A percentile compares a stretch with the other conserved stretches of the same genome.
phyloP scores from a whole-genome alignment of 2,329 filamentous ascomycete species.

The Apiospora pterosperma region DNA sequence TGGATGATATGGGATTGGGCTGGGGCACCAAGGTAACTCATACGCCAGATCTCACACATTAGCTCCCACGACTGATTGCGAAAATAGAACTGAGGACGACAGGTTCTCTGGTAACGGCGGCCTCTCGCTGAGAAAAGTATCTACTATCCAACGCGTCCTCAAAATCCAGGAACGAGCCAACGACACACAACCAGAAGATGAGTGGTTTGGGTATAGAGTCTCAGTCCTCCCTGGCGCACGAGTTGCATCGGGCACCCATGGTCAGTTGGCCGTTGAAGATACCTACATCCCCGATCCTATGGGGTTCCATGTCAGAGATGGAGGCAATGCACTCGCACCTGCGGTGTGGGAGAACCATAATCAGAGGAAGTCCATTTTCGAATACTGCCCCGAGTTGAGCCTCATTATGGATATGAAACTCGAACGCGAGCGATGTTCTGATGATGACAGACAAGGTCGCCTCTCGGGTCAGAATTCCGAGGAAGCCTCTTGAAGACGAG shows the following conservation, averaged over 20 bases:
- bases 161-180: conserved; percentile 47
- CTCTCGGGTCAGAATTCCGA: not conserved
- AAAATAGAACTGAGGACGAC: conserved; percentile 34
- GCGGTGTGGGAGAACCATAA: conserved; percentile 43
- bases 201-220: conserved; percentile 51
- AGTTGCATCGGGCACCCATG: conserved; percentile 37
- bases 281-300: conserved; percentile 47
- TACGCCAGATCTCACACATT: not conserved
- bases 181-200: conserved; percentile 49
- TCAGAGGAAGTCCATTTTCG: conserved; percentile 44
- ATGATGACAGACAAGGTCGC: conserved; percentile 22
- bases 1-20: conserved; percentile 55
- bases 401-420: conserved; percentile 57
- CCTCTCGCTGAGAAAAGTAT: conserved; percentile 50
- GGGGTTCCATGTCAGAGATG: conserved; percentile 50
- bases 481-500: not conserved
- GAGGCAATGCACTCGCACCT: conserved; percentile 37
- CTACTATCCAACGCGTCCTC: conserved; percentile 45
- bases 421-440: conserved; percentile 42
- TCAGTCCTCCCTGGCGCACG: conserved; percentile 44
- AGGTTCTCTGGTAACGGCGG: conserved; percentile 51
- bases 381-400: conserved; percentile 54
- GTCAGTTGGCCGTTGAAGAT: conserved; percentile 47
- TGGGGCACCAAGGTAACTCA: conserved; percentile 43
- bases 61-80: not conserved